Conservation (phyloP, 2,329 filamentous ascomycete species). For the Penicillium expansum region DNA sequence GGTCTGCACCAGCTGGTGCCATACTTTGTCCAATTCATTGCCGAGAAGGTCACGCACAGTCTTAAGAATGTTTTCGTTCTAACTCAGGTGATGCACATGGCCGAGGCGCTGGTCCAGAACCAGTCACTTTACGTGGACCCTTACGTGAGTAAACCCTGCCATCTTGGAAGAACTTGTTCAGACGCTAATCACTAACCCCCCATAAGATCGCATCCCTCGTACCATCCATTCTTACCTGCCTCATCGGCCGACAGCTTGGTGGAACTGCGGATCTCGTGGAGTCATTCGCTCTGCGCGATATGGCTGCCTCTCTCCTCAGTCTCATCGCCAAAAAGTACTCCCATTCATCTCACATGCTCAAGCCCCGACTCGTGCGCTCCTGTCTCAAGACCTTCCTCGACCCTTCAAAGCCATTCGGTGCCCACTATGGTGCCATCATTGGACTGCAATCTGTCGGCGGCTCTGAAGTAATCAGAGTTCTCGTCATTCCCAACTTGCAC, state of each 20-base stretch:
- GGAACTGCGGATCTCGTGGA: conserved; percentile 50
- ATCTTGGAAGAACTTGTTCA: not conserved
- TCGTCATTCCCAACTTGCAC: conserved; percentile 65
- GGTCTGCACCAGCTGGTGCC: conserved; percentile 93
- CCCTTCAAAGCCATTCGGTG: conserved; percentile 73
- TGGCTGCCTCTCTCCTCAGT: conserved; percentile 77
- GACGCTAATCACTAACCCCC: conserved; percentile 15
- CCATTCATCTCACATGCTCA: conserved; percentile 74
- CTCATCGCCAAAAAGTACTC: conserved; percentile 79
- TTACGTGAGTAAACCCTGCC: conserved; percentile 48
- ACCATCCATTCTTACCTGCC: conserved; percentile 85
- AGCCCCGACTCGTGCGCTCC: conserved; percentile 84
- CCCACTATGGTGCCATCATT: conserved; percentile 84
- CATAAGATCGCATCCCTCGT: conserved; percentile 64
- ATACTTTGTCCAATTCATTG: conserved; percentile 94
- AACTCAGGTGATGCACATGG: conserved; percentile 87
- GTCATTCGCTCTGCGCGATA: conserved; percentile 78
- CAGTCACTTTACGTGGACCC: conserved; percentile 71
- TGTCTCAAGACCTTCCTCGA: conserved; percentile 92
- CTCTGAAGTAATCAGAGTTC: conserved; percentile 59
- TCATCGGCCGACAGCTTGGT: conserved; percentile 79
- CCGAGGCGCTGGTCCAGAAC: conserved; percentile 80
- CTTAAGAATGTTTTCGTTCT: conserved; percentile 87
- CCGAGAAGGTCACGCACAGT: conserved; percentile 92
- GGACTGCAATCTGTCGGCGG: conserved; percentile 78